Percentiles rank a stretch among this genome's conserved stretches.
Evolutionary conservation across 306 rosid genomes (phyloP).

Genomic region (Argentina anserina): DNA sequence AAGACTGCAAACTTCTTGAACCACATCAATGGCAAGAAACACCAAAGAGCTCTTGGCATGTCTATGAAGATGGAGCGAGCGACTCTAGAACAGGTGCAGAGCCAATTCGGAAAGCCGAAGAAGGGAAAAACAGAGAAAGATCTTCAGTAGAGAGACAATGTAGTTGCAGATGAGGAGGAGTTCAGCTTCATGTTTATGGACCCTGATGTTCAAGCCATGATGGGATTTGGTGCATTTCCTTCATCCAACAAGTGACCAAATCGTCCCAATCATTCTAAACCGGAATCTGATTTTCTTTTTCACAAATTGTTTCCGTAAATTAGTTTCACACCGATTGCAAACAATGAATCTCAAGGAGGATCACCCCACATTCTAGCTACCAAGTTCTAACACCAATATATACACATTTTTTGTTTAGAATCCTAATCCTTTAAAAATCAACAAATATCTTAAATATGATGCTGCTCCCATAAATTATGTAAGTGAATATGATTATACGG

Average conservation of each 20-base stretch:
- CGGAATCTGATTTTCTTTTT: no score
- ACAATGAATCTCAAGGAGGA: neutral
- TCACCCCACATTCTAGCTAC: neutral
- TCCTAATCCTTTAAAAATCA: no score
- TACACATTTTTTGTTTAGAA: no score
- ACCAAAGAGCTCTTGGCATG: neutral
- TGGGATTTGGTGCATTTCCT: neutral
- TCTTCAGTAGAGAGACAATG: neutral
- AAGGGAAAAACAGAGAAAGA: neutral
- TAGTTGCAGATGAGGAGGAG: neutral
- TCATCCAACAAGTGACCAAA: neutral
- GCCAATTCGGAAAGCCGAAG: neutral
- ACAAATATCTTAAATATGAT: no score
- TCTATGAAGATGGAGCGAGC: neutral
- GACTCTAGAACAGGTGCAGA: neutral
- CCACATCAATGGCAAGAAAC: slow-evolving; percentile 3
- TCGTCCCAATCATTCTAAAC: neutral
- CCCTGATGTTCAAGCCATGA: neutral
- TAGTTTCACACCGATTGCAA: neutral
- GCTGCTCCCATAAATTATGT: no score
- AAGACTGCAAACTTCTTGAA: slow-evolving; percentile 2
- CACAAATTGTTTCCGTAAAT: neutral
- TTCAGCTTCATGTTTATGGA: neutral
- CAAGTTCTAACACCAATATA: no score
- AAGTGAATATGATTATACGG: no score